phyloP scores from a whole-genome alignment of 1,284 basidiomycete species.

The Sanguinoderma infundibulare region DNA sequence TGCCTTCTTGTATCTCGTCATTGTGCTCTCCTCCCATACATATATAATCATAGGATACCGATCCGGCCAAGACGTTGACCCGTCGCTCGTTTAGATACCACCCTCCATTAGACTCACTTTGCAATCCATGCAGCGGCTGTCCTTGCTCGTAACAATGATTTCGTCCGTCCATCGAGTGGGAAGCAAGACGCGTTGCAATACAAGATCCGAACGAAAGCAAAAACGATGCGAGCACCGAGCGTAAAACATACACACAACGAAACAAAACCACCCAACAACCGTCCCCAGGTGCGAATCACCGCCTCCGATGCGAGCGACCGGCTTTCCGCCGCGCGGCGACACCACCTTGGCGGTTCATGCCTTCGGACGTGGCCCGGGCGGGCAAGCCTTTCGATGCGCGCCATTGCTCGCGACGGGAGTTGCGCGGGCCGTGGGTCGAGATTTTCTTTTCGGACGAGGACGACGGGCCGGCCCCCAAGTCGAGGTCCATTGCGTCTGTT shows the following conservation, averaged over 20 bases:
- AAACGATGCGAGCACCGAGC: neutral
- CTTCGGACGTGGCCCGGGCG: slow-evolving; percentile 50
- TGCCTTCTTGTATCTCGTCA: neutral
- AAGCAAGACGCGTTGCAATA: neutral
- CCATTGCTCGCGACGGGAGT: slow-evolving; percentile 76
- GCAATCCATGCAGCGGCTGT: slow-evolving; percentile 21
- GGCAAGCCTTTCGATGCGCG: slow-evolving; percentile 71
- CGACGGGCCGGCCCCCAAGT: slow-evolving; percentile 39
- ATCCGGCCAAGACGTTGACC: slow-evolving; percentile 12
- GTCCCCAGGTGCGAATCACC: slow-evolving; percentile 48
- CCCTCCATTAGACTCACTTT: slow-evolving; percentile 4
- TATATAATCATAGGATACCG: slow-evolving; percentile 1
- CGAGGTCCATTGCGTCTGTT: slow-evolving; percentile 60
- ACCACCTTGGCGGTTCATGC: slow-evolving; percentile 71
- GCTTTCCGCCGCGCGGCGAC: slow-evolving; percentile 63
- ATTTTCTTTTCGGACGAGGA: slow-evolving; percentile 44
- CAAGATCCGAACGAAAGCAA: neutral
- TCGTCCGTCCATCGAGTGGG: neutral
- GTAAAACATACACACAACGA: neutral
- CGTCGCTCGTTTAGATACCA: slow-evolving; percentile 11
- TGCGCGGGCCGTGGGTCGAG: slow-evolving; percentile 76
- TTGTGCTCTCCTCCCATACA: neutral
- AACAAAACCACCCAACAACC: neutral
- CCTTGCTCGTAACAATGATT: slow-evolving; percentile 11
- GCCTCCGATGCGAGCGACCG: slow-evolving; percentile 71